Base-by-base conservation (phyloP, 208 protist genomes). In the Porcisia hertigi region DNA sequence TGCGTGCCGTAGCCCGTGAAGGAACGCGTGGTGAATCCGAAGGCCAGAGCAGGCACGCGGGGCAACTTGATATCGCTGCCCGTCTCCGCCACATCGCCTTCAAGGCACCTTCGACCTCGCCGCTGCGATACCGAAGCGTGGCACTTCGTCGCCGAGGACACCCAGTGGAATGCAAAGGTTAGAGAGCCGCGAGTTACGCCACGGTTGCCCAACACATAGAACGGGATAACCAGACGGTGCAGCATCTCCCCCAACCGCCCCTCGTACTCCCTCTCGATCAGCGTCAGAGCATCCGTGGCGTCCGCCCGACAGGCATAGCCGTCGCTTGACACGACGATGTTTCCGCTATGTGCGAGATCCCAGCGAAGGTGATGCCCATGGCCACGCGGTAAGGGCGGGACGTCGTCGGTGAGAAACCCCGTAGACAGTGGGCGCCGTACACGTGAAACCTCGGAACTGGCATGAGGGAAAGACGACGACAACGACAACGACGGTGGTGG, bases 291-390 rank as follows among this genome's bases (percentile, higher is more conserved):
- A 14, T 85, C 78, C 39, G 80, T 75, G 36, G 81, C 73, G 69
- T 95, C 88, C 6, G 84, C 84, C 2, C 86, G 41, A 55, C 86
- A 91, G n/a, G 69, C 72, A 8, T 43, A 76, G 52, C 88, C 91
- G 47, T 83, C 85, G 3, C 79, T 57, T 0, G 88, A 93, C 9
- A 95, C 62, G 16, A 88, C 39, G 3, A 95, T 76, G 74, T 95
- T 95, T 11, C 78, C 88, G 81, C 91, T 93, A 23, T 77, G 80
- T 43, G 76, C 63, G 25, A 74, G 53, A 71, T 92, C 87, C 87
- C 87, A 95, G 20, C 71, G 71, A 34, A 91, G 71, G 12, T 75
- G 74, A 3, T 75, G 76, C 16, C 52, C 45, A 2, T 47, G 69
- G 4, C 67, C 36, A 25, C 53, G 23, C 36, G 23, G 64, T 41